Evolutionary conservation across 2,329 filamentous ascomycete genomes (phyloP).

Genomic region (Cladorrhinum sp.): DNA sequence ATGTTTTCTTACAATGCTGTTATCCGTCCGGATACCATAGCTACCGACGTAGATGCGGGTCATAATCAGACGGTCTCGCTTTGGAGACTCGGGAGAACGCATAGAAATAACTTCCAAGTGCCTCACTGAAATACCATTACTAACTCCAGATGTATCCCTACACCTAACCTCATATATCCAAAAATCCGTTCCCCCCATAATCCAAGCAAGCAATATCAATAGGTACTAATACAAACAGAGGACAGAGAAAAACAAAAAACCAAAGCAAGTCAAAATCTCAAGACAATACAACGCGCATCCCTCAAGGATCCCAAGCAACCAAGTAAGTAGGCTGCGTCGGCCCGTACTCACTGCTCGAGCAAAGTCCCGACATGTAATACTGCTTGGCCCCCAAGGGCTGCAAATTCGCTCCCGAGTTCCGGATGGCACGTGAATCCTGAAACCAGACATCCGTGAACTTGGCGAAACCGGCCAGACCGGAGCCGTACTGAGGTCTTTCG

Average conservation of each 20-base stretch:
- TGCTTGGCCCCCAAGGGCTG: constrained; percentile 25
- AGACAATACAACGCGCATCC: not conserved
- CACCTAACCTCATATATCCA: no score
- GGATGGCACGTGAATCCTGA: constrained; percentile 22
- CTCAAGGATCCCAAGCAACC: constrained; percentile 19
- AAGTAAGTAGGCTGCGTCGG: constrained; percentile 8
- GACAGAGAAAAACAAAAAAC: not conserved
- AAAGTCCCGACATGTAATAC: constrained; percentile 23
- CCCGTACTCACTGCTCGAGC: constrained; percentile 22
- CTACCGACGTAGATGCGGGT: no score
- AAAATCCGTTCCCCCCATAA: no score
- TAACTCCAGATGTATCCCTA: no score
- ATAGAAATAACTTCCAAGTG: no score
- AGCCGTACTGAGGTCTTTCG: constrained; percentile 26
- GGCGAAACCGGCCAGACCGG: constrained; percentile 21
- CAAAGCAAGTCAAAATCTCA: not conserved
- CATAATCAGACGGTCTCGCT: no score
- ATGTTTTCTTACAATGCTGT: no score
- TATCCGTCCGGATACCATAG: no score
- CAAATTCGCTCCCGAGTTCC: constrained; percentile 4
- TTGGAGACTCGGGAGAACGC: no score
- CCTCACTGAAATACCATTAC: no score
- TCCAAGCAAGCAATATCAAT: no score
- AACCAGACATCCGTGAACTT: constrained; percentile 28
- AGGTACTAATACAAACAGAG: no score